Base-by-base conservation (phyloP, 176 grass and related monocot species). In the Rhynchospora tenuis region DNA sequence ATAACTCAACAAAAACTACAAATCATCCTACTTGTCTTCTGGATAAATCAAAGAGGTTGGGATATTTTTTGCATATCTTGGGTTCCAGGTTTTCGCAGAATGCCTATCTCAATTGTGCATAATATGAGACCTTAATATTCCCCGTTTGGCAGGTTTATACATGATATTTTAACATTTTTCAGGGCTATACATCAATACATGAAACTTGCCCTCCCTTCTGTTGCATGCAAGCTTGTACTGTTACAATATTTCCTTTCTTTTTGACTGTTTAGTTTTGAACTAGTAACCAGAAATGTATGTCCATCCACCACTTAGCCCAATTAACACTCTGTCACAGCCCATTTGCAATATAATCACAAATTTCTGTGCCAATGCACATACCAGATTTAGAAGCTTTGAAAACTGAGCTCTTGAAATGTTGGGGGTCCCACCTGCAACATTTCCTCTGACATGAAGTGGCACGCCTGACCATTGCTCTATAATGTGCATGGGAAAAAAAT, bases 371-470 rank as follows among this genome's bases (percentile, higher is more conserved):
- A 52, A 46, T 52, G 22, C 22, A 63, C 65, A 10, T 81, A 97
- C 94, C 80, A 90, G 83, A 91, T 95, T 93, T 27, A 98, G 85
- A 82, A 98, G 92, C 58, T 98, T 98, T 84, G 87, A 80, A 86
- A 93, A 95, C 67, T 95, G 90, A 83, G 86, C 73, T 79, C 87
- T 93, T 77, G 92, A 94, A 84, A 95, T 47, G 58, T 82, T 74
- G 78, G 86, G 88, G 76, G 78, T 77, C 23, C 85, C 84, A 17
- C 82, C 57, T 26, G 61, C 64, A 27, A 72, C 64, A 91, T 93
- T 83, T 70, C 90, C 92, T 89, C 91, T 98, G 52, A 98, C 73
- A 88, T 90, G 88, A 85, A 98, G 95, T 5, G 95, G 92, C 72
- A 89, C 64, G 19, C 86, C 88, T 62, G 82, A 90, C 63, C 91